These are phyloP conservation scores for Suhomyces bokatorum DNA, from an alignment of 1,139 yeast genomes.

Conservation along the genomic window DNA sequence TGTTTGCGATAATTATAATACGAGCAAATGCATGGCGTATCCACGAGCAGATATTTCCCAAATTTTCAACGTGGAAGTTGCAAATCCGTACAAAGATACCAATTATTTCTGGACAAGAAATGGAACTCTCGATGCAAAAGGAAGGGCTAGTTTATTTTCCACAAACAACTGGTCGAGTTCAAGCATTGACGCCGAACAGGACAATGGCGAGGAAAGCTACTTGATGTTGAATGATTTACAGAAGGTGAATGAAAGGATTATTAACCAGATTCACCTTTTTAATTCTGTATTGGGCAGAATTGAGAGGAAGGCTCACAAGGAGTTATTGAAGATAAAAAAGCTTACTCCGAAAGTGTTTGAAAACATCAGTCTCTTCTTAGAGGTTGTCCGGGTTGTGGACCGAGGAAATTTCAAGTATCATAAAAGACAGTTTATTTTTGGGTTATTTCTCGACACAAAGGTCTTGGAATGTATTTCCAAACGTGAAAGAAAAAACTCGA, in stretches of 20 bases:
- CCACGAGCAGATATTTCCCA: conserved; percentile 35
- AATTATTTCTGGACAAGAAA: conserved; percentile 6
- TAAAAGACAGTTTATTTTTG: conserved; percentile 62
- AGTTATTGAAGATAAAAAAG: conserved; percentile 56
- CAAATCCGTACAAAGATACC: conserved; percentile 29
- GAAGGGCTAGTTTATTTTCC: background rate
- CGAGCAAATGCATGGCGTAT: conserved; percentile 57
- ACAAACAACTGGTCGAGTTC: conserved; percentile 4
- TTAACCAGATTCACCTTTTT: conserved; percentile 54
- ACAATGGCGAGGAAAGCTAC: conserved; percentile 6
- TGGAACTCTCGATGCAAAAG: conserved; percentile 1
- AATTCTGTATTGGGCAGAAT: conserved; percentile 67
- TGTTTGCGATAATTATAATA: conserved; percentile 51
- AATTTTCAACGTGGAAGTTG: conserved; percentile 27
- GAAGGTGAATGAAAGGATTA: conserved; percentile 35
- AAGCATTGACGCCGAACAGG: conserved; percentile 5
- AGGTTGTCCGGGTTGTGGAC: conserved; percentile 64
- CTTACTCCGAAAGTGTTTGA: conserved; percentile 58
- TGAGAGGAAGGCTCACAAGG: conserved; percentile 65
- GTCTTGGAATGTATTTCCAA: conserved; percentile 56
- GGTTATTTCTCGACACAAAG: conserved; percentile 55
- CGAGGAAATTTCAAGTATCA: conserved; percentile 57
- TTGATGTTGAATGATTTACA: conserved; percentile 10
- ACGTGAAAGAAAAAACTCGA: conserved; percentile 35
- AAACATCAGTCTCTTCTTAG: conserved; percentile 55